Evolutionary conservation across 352 stramenopile species (phyloP).

Genomic region (Plasmopara muralis): DNA sequence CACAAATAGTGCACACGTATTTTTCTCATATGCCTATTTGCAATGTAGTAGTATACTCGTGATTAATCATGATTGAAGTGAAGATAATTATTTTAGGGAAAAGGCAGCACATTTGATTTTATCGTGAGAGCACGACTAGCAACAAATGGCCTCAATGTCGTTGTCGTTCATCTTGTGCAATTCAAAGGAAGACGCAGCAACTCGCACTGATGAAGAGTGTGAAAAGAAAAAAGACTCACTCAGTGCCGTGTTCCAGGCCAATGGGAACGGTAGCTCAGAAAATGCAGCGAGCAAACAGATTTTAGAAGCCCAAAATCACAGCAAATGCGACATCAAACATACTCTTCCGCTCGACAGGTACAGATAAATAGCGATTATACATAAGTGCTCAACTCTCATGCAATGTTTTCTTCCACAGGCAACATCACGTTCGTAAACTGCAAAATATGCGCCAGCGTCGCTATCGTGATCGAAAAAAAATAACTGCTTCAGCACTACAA

Average conservation of each 20-base stretch:
- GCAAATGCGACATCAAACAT: background rate
- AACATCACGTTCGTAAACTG: constrained; percentile 30
- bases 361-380: background rate
- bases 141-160: constrained; percentile 26
- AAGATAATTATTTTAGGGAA: too few species aligned
- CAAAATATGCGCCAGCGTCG: constrained; percentile 40
- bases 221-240: background rate
- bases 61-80: too few species aligned
- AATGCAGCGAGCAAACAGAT: background rate
- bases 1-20: too few species aligned
- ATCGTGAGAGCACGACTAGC: background rate
- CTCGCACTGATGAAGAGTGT: constrained; percentile 3
- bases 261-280: background rate
- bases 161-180: constrained; percentile 30
- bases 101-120: too few species aligned
- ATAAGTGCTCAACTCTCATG: background rate
- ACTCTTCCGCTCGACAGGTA: background rate
- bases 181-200: constrained; percentile 1
- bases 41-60: too few species aligned
- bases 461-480: constrained; percentile 46
- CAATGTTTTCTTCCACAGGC: constrained; percentile 9
- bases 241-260: background rate
- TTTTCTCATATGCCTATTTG: too few species aligned
- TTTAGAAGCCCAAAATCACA: background rate
- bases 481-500: constrained; percentile 23